Base-by-base conservation (phyloP, 345 rosid genomes). In the Citrus reticulata region DNA sequence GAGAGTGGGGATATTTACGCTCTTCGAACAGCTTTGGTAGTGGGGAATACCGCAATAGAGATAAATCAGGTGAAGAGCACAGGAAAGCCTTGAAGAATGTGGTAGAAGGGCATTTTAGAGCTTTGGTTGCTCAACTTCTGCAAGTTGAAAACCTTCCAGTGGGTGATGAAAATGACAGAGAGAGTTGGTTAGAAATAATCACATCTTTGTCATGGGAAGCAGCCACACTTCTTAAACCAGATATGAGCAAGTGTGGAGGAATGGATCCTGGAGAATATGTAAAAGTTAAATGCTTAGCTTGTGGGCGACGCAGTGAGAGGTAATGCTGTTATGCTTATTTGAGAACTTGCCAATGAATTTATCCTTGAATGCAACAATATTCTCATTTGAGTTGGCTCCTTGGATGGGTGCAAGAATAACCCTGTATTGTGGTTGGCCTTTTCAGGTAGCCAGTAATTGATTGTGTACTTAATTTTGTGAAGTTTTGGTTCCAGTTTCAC, bases 251-350 rank as follows among this genome's bases (percentile, higher is more conserved):
- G 81, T 86, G 98, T 77, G 97, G 98, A 85, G 97, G 95, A 82
- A 96, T 96, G 98, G 99, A 94, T 86, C 99, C 99, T 25, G 99
- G 97, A 85, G 94, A 93, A 72, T 94, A 94, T 81, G 99, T 94
- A 81, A 94, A 96, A 88, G 93, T 96, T 68, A 96, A 96, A 85
- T 93, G 98, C 86, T 85, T 96, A 78, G 97, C 99, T 61, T 90
- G 90, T 80, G 99, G 98, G 71, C 81, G 80, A 68, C 93, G 92
- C 46, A 82, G 85, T 84, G 97, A 94, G 84, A 96, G 99, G 99
- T 96, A 89, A 86, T 57, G 32, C 77, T 51, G 8, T 35, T 74
- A 35, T 76, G 37, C 70, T 54, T 11, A 32, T 70, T 77, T 42
- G 73, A 59, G 34, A 29, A 17, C 64, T 55, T 59, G 35, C 64